Conservation (phyloP, 1,139 yeast species). For the Debaryomyces fabryi region DNA sequence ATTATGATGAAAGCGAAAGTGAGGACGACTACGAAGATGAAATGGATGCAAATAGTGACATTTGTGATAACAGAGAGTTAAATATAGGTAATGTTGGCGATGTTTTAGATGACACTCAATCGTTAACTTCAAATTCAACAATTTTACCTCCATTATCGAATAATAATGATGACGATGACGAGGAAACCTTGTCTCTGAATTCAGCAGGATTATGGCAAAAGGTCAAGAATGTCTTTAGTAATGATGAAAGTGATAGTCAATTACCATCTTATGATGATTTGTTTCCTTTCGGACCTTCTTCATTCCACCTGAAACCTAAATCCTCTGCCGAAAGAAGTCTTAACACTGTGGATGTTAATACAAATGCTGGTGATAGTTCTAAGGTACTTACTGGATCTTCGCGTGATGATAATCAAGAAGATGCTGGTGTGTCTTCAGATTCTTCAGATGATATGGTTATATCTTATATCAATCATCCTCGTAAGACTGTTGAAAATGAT, state of each 20-base stretch:
- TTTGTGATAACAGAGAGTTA: conserved; percentile 10
- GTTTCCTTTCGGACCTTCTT: conserved; percentile 63
- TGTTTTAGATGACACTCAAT: conserved; percentile 14
- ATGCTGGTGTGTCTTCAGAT: conserved; percentile 44
- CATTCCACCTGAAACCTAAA: conserved; percentile 36
- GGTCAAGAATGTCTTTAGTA: conserved; percentile 59
- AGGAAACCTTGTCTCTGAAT: conserved; percentile 9
- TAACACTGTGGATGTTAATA: conserved; percentile 16
- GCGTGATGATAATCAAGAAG: conserved; percentile 24
- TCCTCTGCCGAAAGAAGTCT: conserved; percentile 38
- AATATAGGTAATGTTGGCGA: conserved; percentile 7
- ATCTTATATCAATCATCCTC: conserved; percentile 56
- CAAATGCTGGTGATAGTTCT: conserved; percentile 6
- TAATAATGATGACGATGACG: conserved; percentile 13
- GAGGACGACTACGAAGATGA: conserved; percentile 27
- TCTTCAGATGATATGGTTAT: conserved; percentile 56
- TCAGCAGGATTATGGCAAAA: conserved; percentile 59
- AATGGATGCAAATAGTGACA: conserved; percentile 13
- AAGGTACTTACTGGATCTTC: conserved; percentile 13
- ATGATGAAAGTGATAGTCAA: conserved; percentile 43
- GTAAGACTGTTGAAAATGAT: conserved; percentile 76
- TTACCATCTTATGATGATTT: conserved; percentile 83
- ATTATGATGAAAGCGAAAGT: conserved; percentile 23
- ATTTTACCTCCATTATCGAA: conserved; percentile 11
- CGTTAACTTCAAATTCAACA: conserved; percentile 16